phyloP scores from a whole-genome alignment of 805 yeast genomes.

The Torulaspora delbrueckii region DNA sequence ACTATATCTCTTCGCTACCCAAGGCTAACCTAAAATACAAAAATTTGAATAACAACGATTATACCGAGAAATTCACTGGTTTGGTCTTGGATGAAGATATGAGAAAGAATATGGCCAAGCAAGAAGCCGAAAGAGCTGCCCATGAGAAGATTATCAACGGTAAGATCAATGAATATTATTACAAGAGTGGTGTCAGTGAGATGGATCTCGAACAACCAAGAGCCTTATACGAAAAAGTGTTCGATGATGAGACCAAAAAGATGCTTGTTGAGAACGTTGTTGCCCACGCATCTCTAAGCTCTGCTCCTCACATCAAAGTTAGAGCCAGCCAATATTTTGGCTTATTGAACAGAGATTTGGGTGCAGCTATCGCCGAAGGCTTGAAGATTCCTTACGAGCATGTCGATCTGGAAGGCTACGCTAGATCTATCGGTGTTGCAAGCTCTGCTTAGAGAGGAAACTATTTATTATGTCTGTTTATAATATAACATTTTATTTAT shows the following conservation, averaged over 20 bases:
- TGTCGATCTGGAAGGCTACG: conserved; percentile 36
- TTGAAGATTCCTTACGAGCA: conserved; percentile 38
- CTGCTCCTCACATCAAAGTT: conserved; percentile 33
- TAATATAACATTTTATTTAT: too few relatives aligned
- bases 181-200: conserved; percentile 40
- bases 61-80: conserved; percentile 33
- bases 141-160: conserved; percentile 40
- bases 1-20: conserved; percentile 44
- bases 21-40: conserved; percentile 23
- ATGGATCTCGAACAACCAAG: conserved; percentile 47
- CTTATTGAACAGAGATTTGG: conserved; percentile 39
- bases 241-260: conserved; percentile 31
- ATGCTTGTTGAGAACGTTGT: conserved; percentile 38
- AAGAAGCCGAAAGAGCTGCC: conserved; percentile 27
- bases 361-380: conserved; percentile 40
- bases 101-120: conserved; percentile 28
- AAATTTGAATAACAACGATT: conserved; percentile 12
- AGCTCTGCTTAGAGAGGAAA: conserved; percentile 5
- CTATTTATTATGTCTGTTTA: too few relatives aligned
- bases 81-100: conserved; percentile 31
- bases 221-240: conserved; percentile 40
- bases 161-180: conserved; percentile 36
- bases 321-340: conserved; percentile 42
- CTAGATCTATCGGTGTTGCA: conserved; percentile 26
- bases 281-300: conserved; percentile 38